A percentile compares a stretch with the other conserved stretches of the same genome.
Conservation (phyloP, 2,329 filamentous ascomycete genomes). For the Mollisia scopiformis region DNA sequence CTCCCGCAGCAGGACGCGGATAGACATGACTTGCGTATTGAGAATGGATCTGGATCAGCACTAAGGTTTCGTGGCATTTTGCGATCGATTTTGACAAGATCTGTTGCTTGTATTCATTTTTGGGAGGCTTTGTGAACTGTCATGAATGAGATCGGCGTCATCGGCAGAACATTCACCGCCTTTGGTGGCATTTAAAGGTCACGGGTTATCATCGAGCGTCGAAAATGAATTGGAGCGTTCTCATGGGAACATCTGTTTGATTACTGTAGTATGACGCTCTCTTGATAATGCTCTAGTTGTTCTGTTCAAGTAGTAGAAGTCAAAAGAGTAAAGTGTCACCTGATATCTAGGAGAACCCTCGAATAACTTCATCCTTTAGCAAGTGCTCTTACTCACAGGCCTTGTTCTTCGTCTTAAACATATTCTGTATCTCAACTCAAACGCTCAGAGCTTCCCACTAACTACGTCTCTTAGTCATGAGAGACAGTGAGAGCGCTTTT, state of each 20-base stretch:
- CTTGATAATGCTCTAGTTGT: not conserved
- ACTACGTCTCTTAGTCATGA: not conserved
- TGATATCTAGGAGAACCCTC: not conserved
- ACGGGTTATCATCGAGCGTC: too few relatives aligned
- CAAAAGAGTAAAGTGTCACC: not conserved
- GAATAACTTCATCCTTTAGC: too few relatives aligned
- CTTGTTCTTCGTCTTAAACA: too few relatives aligned
- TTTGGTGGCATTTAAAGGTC: too few relatives aligned
- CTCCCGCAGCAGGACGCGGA: constrained; percentile 64
- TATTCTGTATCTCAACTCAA: too few relatives aligned
- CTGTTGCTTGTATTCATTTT: not conserved
- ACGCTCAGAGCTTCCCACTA: too few relatives aligned
- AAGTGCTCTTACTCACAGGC: too few relatives aligned
- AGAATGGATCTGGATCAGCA: constrained; percentile 6
- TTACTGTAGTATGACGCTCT: too few relatives aligned
- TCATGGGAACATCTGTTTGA: too few relatives aligned
- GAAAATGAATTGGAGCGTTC: too few relatives aligned
- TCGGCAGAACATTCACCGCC: not conserved
- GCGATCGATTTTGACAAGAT: not conserved
- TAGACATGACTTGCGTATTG: constrained; percentile 33
- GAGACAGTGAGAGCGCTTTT: not conserved
- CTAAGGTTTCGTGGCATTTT: constrained; percentile 21
- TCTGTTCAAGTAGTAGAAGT: too few relatives aligned
- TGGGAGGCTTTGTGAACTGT: constrained; percentile 1
- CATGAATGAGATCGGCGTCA: not conserved